These are phyloP conservation scores for Prunella vulgaris DNA, from an alignment of 257 asterid genomes.

Conservation along the genomic window DNA sequence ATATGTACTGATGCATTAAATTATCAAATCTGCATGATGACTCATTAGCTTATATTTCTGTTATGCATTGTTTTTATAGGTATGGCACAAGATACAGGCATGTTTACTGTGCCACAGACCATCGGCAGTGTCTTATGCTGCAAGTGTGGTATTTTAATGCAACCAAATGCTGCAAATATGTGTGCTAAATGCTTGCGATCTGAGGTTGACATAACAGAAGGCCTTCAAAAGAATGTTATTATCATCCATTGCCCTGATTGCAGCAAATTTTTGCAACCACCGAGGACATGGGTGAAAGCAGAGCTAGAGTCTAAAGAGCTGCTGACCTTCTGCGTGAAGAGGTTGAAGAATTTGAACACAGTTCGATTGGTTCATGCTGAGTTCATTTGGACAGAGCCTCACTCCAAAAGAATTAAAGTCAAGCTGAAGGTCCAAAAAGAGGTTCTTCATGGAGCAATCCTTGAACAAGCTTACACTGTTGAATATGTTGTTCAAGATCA, in stretches of 20 bases:
- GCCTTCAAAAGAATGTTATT: conserved; percentile 37
- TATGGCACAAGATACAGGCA: conserved; percentile 33
- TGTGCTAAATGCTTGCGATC: conserved; percentile 46
- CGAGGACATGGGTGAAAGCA: conserved; percentile 50
- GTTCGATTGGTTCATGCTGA: conserved; percentile 41
- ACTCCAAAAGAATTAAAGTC: conserved; percentile 47
- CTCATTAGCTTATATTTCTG: background rate
- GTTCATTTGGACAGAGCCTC: conserved; percentile 52
- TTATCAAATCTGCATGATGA: background rate
- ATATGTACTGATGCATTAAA: background rate
- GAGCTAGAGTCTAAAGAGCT: conserved; percentile 46
- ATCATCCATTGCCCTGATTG: conserved; percentile 45
- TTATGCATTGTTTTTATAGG: background rate
- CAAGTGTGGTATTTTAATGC: conserved; percentile 48
- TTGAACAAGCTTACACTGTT: conserved; percentile 37
- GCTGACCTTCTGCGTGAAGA: conserved; percentile 43
- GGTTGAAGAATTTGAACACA: conserved; percentile 40
- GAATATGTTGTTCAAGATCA: conserved; percentile 51
- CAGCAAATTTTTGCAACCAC: conserved; percentile 41
- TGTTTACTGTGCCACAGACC: conserved; percentile 40
- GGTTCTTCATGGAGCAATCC: conserved; percentile 48
- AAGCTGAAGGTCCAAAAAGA: conserved; percentile 49
- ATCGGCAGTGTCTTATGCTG: conserved; percentile 46
- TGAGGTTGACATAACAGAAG: conserved; percentile 44
- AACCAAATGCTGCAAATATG: conserved; percentile 57